Conservation (phyloP, 305 asterid genomes). For the Solanum aculeatissimum region DNA sequence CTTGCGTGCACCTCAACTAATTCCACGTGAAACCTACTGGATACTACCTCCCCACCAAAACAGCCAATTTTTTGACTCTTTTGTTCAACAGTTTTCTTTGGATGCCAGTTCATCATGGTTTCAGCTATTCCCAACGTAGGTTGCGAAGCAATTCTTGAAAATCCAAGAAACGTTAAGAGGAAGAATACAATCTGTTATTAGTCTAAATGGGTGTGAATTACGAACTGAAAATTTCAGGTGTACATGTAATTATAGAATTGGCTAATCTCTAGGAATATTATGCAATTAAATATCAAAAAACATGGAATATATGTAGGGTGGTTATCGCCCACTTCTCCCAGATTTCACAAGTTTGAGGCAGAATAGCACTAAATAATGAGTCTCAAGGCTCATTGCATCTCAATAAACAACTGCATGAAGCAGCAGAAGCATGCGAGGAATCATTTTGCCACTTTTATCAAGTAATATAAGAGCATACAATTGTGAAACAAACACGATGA, state of each 20-base stretch:
- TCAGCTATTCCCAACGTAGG: background rate
- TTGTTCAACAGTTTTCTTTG: background rate
- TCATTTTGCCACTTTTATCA: background rate
- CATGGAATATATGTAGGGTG: background rate
- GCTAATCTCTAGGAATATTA: background rate
- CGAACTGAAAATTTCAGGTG: background rate
- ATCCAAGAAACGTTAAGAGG: constrained; percentile 95
- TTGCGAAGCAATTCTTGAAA: constrained; percentile 47
- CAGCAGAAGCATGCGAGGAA: background rate
- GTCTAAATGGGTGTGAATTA: constrained; percentile 77
- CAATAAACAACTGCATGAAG: background rate
- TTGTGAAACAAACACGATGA: background rate
- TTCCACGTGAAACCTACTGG: background rate
- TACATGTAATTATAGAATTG: background rate
- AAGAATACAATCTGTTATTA: constrained; percentile 74
- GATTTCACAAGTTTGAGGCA: background rate
- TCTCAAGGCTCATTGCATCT: background rate
- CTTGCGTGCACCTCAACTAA: background rate
- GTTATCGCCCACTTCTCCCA: background rate
- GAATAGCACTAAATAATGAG: background rate
- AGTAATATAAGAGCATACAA: background rate
- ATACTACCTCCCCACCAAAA: background rate
- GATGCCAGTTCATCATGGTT: background rate
- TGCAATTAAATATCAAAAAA: background rate
- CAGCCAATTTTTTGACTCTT: background rate